Conservation (phyloP, 331 rosid genomes). For the Malus hybrid region DNA sequence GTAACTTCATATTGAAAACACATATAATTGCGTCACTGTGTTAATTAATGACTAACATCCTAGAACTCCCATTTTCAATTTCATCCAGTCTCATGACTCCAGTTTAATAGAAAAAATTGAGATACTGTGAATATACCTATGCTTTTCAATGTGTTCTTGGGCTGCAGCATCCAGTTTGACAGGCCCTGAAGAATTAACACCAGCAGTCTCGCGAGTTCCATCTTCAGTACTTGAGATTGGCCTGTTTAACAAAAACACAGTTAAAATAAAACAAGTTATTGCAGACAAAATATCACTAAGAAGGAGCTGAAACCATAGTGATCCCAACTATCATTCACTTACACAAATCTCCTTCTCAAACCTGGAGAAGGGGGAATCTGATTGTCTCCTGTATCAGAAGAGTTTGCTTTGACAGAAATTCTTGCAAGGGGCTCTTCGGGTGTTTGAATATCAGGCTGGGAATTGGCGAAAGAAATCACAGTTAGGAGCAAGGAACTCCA, state of each 20-base stretch:
- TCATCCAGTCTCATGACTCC: not conserved
- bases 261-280: constrained; percentile 15
- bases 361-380: constrained; percentile 47
- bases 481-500: not conserved
- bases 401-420: constrained; percentile 28
- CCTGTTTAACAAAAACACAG: constrained; percentile 35
- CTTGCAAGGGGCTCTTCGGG: constrained; percentile 35
- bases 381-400: constrained; percentile 33
- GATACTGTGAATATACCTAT: constrained; percentile 35
- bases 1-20: not conserved
- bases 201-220: constrained; percentile 36
- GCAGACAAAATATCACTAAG: constrained; percentile 1
- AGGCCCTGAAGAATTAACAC: constrained; percentile 39
- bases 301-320: not conserved
- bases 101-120: not conserved
- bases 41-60: not conserved
- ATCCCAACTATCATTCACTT: constrained; percentile 22
- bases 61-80: not conserved
- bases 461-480: constrained; percentile 9
- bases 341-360: constrained; percentile 74
- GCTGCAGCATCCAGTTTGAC: constrained; percentile 73
- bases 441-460: constrained; percentile 40
- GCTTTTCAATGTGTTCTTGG: constrained; percentile 70
- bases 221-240: constrained; percentile 45
- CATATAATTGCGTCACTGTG: not conserved